A percentile compares a stretch with the other conserved stretches of the same genome.
These are phyloP conservation scores for Mycena chlorophos DNA, from an alignment of 768 basidiomycete species.

Conservation along the genomic window DNA sequence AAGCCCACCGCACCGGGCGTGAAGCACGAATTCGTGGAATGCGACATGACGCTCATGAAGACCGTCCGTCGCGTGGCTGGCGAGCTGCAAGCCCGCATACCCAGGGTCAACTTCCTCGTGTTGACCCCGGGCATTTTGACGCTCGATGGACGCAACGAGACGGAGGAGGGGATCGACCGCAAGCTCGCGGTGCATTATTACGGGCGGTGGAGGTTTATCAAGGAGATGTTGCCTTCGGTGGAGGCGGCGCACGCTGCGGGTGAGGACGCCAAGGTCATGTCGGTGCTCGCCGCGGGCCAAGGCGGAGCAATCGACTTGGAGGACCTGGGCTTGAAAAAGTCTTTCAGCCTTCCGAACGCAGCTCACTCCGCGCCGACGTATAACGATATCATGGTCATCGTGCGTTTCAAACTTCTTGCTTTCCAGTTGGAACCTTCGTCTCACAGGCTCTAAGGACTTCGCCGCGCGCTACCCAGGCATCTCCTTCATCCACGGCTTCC, in stretches of 20 bases:
- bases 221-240: conserved; percentile 47
- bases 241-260: conserved; percentile 44
- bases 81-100: conserved; percentile 32
- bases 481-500: conserved; percentile 38
- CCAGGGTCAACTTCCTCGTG: conserved; percentile 56
- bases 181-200: conserved; percentile 53
- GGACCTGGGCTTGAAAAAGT: conserved; percentile 54
- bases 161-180: conserved; percentile 46
- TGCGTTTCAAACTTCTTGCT: conserved; percentile 17
- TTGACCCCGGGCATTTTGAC: conserved; percentile 45
- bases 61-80: conserved; percentile 41
- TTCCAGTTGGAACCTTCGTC: neutral
- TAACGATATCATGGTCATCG: conserved; percentile 57
- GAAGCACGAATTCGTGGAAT: conserved; percentile 50
- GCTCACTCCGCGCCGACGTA: conserved; percentile 42
- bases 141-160: conserved; percentile 40
- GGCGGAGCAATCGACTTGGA: conserved; percentile 42
- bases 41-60: conserved; percentile 54
- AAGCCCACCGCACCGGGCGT: conserved; percentile 25
- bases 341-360: conserved; percentile 37
- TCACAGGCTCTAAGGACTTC: conserved; percentile 34
- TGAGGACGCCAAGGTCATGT: conserved; percentile 52
- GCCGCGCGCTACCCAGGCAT: conserved; percentile 32
- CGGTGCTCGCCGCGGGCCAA: conserved; percentile 38
- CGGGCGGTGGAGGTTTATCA: conserved; percentile 49